Evolutionary conservation across 129 eudicot species (phyloP), one percentile per base, ranked within the genome.

Genomic region (Smallanthus sonchifolius): DNA sequence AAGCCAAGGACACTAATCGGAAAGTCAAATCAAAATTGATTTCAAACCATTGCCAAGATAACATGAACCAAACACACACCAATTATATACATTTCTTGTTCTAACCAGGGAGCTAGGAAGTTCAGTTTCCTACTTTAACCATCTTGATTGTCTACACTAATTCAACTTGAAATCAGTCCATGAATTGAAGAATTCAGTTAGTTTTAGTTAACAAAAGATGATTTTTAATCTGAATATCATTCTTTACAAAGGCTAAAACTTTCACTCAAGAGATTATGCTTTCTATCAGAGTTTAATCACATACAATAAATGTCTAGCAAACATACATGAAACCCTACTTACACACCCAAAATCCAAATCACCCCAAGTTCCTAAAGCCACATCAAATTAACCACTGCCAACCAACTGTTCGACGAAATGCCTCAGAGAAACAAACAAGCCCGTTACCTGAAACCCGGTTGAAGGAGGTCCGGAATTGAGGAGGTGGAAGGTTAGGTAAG

Each of bases 401-500:
- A 74, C 62, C 70, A 74, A 34, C 8, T 57, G 81, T 63, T 70
- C 32, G 74, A 79, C 70, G 86, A 70, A 72, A 79, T 75, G 81
- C 80, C 55, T 20, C 17, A 75, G 4, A 59, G n/a, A 69, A 59
- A 14, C 17, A 55, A 56, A 54, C 28, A 69, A 20, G 15, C 15
- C 20, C 40, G 60, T 67, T 75, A 91, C 97, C 92, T 74, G 91
- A 79, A 79, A 84, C 34, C 17, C 60, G 55, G 38, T 83, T 87
- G 28, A 85, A 24, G 20, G 87, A 81, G 55, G 81, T 9, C 52
- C 83, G 45, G 55, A 69, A 81, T 34, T 73, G 82, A 28, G 82
- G 88, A 51, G 87, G 70, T 38, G 87, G 96, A 7, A 88, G 87
- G 66, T 66, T 75, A 13, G 96, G 89, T 69, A 85, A 74, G 54